Evolutionary conservation across 148 eudicot species (phyloP).

Genomic region (Rhododendron simsii): DNA sequence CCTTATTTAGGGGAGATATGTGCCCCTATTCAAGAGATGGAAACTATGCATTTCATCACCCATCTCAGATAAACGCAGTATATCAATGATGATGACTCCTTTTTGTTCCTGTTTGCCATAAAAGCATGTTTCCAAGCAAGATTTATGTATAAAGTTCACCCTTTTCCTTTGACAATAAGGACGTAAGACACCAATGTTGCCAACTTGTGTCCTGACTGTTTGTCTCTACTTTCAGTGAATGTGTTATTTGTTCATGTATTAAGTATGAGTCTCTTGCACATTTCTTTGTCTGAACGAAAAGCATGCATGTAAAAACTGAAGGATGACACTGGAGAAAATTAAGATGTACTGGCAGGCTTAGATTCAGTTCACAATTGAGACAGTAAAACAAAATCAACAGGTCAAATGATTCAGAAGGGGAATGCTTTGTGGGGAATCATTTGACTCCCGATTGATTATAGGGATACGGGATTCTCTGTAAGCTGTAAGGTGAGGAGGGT

Average conservation of each 20-base stretch:
- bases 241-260: background rate
- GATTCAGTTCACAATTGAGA: background rate
- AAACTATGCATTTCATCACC: background rate
- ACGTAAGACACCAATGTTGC: background rate
- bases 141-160: background rate
- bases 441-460: background rate
- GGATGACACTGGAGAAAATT: background rate
- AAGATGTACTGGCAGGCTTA: background rate
- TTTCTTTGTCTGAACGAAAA: background rate
- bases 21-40: background rate
- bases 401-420: background rate
- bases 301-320: background rate
- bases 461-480: no score
- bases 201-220: background rate
- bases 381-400: background rate
- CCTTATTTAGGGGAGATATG: background rate
- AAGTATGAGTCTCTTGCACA: background rate
- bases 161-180: background rate
- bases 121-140: conserved; percentile 5
- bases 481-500: no score
- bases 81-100: background rate
- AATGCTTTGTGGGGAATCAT: background rate
- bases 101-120: background rate
- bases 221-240: background rate
- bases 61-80: background rate